Percentiles rank a stretch among this genome's conserved stretches.
Evolutionary conservation across 768 basidiomycete species (phyloP).

Genomic region (Agrocybe pediades): DNA sequence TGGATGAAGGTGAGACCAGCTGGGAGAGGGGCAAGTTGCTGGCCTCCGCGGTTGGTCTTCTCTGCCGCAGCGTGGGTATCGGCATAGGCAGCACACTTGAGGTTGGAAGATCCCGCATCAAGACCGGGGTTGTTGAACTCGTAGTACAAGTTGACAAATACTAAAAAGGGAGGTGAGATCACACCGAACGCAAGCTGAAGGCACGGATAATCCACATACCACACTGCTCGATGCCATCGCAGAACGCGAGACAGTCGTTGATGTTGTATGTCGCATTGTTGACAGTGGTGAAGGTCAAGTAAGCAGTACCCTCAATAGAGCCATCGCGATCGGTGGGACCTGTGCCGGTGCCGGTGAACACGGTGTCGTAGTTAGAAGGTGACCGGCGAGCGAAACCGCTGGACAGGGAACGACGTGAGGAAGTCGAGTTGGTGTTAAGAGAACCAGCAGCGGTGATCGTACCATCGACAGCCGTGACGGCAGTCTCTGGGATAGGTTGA

Average conservation of each 20-base stretch:
- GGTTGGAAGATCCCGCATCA: slow-evolving; percentile 43
- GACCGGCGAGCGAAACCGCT: slow-evolving; percentile 20
- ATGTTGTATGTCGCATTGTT: slow-evolving; percentile 47
- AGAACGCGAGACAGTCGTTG: slow-evolving; percentile 42
- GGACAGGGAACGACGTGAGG: slow-evolving; percentile 14
- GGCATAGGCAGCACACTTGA: slow-evolving; percentile 49
- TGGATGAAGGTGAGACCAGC: slow-evolving; percentile 43
- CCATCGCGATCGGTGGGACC: slow-evolving; percentile 38
- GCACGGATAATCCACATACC: slow-evolving; percentile 32
- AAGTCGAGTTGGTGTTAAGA: slow-evolving; percentile 8
- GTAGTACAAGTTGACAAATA: slow-evolving; percentile 52
- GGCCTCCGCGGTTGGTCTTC: slow-evolving; percentile 48
- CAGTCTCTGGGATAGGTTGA: slow-evolving; percentile 35
- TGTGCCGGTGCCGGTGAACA: slow-evolving; percentile 42
- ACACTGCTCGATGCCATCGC: slow-evolving; percentile 37
- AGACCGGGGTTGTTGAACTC: slow-evolving; percentile 46
- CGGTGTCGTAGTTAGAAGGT: slow-evolving; percentile 31
- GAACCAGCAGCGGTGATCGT: slow-evolving; percentile 26
- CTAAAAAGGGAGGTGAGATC: slow-evolving; percentile 22
- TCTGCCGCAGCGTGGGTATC: slow-evolving; percentile 43
- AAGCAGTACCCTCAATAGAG: slow-evolving; percentile 49
- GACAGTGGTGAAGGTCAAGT: slow-evolving; percentile 48
- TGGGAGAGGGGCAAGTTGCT: slow-evolving; percentile 36
- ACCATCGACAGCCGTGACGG: slow-evolving; percentile 48
- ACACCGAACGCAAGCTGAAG: neutral